These are phyloP conservation scores for Saccharomycopsis microspora DNA, from an alignment of 805 yeast genomes.

Conservation along the genomic window DNA sequence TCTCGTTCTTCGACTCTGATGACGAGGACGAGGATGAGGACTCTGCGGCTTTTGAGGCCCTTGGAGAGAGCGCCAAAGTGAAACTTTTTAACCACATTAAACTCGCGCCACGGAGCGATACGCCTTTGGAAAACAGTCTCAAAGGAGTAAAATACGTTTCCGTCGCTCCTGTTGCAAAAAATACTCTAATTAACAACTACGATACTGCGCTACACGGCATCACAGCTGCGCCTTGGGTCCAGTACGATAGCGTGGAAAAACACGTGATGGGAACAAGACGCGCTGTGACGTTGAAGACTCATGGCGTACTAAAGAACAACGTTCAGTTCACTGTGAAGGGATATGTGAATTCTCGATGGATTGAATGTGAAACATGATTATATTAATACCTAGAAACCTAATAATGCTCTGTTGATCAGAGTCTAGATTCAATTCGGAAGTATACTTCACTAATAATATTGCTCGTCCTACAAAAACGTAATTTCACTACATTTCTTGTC, in stretches of 20 bases:
- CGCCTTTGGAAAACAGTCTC: constrained; percentile 4
- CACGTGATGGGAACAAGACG: neutral
- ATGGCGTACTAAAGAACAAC: constrained; percentile 15
- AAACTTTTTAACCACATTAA: constrained; percentile 15
- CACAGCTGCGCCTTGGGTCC: constrained; percentile 11
- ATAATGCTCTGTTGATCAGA: no score
- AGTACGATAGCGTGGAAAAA: constrained; percentile 6
- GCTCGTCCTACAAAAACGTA: no score
- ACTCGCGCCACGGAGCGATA: constrained; percentile 13
- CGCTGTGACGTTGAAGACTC: constrained; percentile 3
- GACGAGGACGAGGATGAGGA: constrained; percentile 2
- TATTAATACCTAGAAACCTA: no score
- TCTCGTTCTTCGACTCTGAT: neutral
- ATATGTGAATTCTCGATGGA: constrained; percentile 38
- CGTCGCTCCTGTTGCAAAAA: neutral
- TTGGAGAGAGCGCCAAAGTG: constrained; percentile 14
- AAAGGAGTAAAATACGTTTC: constrained; percentile 6
- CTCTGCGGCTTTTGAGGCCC: constrained; percentile 1
- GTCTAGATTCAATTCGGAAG: no score
- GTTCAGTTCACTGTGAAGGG: constrained; percentile 39
- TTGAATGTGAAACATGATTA: constrained; percentile 4
- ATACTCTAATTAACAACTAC: neutral
- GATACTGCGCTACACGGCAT: neutral
- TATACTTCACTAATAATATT: no score
- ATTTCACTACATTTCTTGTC: no score